Conservation (phyloP, 2,329 filamentous ascomycete genomes). For the Penicillium brasilianum region DNA sequence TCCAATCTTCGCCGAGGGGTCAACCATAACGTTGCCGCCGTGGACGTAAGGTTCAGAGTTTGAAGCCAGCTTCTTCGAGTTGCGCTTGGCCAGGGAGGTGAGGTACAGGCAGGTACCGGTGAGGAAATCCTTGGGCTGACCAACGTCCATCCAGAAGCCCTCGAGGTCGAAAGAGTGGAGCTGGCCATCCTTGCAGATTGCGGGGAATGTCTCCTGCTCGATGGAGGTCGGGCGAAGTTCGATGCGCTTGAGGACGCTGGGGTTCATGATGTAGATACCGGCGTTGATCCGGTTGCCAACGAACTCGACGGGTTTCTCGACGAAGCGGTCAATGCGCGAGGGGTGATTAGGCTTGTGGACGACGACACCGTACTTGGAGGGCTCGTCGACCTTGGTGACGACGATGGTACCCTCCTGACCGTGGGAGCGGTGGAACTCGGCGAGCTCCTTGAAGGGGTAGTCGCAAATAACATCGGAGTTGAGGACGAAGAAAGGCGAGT, state of each 20-base stretch:
- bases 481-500: constrained; percentile 94
- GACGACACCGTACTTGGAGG: constrained; percentile 97
- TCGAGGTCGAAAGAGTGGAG: constrained; percentile 96
- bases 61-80: constrained; percentile 80
- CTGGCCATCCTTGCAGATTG: constrained; percentile 85
- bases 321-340: constrained; percentile 95
- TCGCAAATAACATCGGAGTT: constrained; percentile 99
- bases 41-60: constrained; percentile 79
- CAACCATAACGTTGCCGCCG: constrained; percentile 93
- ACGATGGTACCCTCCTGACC: constrained; percentile 97
- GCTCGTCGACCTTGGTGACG: constrained; percentile 98
- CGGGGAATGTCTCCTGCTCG: constrained; percentile 98
- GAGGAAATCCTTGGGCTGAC: constrained; percentile 98
- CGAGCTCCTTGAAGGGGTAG: constrained; percentile 89
- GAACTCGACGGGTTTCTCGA: constrained; percentile 98
- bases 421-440: constrained; percentile 89
- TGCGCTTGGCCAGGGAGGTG: constrained; percentile 86
- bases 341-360: constrained; percentile 94
- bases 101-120: constrained; percentile 96
- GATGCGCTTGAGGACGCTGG: constrained; percentile 85
- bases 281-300: constrained; percentile 99
- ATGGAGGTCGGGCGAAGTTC: constrained; percentile 96
- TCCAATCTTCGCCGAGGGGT: constrained; percentile 92
- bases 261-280: constrained; percentile 97
- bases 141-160: constrained; percentile 99